phyloP scores from a whole-genome alignment of 352 stramenopile genomes.

The Pythium apleroticum region DNA sequence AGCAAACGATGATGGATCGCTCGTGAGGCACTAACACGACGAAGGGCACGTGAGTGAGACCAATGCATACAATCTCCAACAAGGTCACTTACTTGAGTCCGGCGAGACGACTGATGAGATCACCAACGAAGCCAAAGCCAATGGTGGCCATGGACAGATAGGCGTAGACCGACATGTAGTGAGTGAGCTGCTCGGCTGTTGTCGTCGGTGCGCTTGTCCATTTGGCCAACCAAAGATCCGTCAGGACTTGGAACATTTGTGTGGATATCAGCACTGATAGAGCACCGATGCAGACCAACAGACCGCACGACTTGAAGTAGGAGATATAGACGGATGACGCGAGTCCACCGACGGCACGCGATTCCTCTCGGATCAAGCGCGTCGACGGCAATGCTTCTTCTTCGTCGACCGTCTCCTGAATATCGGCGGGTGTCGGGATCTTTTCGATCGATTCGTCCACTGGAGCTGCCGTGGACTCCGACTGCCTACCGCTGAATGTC shows the following conservation, averaged over 20 bases:
- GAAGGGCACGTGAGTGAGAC: too few relatives aligned
- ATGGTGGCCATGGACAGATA: slow-evolving; percentile 62
- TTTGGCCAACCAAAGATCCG: slow-evolving; percentile 62
- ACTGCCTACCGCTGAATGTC: slow-evolving; percentile 5
- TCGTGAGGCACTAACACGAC: not conserved
- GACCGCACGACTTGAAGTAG: slow-evolving; percentile 55
- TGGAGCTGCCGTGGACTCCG: not conserved
- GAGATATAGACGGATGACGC: slow-evolving; percentile 38
- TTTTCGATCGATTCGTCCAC: not conserved
- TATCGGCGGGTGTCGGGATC: not conserved
- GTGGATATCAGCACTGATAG: slow-evolving; percentile 40
- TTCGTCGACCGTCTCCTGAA: not conserved
- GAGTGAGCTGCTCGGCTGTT: slow-evolving; percentile 29
- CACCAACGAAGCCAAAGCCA: slow-evolving; percentile 45
- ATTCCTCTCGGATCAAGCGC: slow-evolving; percentile 48
- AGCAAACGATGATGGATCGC: not conserved
- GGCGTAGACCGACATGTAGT: slow-evolving; percentile 57
- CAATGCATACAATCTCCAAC: not conserved
- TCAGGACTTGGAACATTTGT: slow-evolving; percentile 54
- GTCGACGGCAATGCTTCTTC: not conserved
- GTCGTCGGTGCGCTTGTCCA: slow-evolving; percentile 43
- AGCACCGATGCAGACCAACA: slow-evolving; percentile 36
- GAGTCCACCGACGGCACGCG: slow-evolving; percentile 40
- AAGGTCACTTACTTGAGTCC: slow-evolving; percentile 41
- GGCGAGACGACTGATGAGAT: slow-evolving; percentile 47